A percentile compares a stretch with the other conserved stretches of the same genome.
phyloP scores from a whole-genome alignment of 495 filamentous ascomycete genomes.

The Penicillium turbatum region DNA sequence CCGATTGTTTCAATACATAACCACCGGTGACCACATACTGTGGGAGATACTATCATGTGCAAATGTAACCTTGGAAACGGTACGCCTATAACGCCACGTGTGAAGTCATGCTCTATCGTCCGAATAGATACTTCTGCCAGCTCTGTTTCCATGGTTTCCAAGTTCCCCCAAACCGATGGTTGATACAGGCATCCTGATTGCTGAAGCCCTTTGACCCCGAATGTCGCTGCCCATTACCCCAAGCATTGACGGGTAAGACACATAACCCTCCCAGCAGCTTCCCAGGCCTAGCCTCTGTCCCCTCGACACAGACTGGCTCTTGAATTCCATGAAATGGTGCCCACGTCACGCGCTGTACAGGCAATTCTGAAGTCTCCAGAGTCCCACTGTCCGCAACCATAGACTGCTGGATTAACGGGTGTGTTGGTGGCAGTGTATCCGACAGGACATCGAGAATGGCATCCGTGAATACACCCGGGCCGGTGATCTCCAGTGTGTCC shows the following conservation, averaged over 20 bases:
- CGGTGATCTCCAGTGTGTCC: constrained; percentile 35
- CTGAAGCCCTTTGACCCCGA: constrained; percentile 33
- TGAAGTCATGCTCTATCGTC: constrained; percentile 8
- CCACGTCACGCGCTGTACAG: constrained; percentile 37
- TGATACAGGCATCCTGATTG: constrained; percentile 36
- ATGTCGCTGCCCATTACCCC: constrained; percentile 45
- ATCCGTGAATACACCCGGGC: constrained; percentile 41
- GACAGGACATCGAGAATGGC: constrained; percentile 38
- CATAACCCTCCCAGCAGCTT: constrained; percentile 34
- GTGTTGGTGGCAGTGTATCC: constrained; percentile 26
- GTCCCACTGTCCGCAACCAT: constrained; percentile 22
- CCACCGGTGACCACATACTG: background rate
- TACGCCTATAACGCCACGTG: background rate
- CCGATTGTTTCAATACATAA: too few species aligned
- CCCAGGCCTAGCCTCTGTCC: constrained; percentile 16
- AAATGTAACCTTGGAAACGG: background rate
- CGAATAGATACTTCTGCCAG: constrained; percentile 34
- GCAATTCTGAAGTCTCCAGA: constrained; percentile 6
- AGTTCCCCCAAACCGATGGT: constrained; percentile 37
- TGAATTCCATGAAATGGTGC: constrained; percentile 37
- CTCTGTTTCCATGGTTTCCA: constrained; percentile 45
- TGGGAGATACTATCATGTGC: background rate
- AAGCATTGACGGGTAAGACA: constrained; percentile 41
- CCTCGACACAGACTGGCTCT: constrained; percentile 33
- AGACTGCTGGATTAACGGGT: constrained; percentile 28